phyloP scores from a whole-genome alignment of 1,284 basidiomycete genomes.

The Ustilago loliicola region DNA sequence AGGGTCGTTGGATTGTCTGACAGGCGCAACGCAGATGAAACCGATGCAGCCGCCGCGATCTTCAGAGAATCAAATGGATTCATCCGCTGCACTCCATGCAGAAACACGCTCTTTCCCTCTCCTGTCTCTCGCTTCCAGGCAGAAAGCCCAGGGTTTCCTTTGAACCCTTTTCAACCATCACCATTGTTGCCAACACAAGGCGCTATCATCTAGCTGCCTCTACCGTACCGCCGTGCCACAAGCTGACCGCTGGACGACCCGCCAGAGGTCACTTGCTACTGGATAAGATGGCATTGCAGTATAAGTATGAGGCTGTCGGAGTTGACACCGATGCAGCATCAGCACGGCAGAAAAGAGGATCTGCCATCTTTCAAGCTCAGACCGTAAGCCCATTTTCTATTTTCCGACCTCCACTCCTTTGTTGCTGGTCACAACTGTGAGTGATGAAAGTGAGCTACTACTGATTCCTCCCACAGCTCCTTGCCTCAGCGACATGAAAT shows the following conservation, averaged over 20 bases:
- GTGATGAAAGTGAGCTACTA: neutral
- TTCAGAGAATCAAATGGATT: conserved; percentile 7
- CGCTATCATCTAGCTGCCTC: neutral
- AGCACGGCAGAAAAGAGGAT: neutral
- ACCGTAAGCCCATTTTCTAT: neutral
- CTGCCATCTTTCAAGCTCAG: conserved; percentile 10
- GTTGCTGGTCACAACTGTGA: neutral
- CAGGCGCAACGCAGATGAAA: conserved; percentile 12
- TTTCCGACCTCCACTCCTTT: neutral
- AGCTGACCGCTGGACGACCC: too few relatives aligned
- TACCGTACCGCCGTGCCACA: neutral
- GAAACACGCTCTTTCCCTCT: neutral
- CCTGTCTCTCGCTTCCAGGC: neutral
- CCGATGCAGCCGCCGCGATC: conserved; percentile 20
- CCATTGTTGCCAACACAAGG: neutral
- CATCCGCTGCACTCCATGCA: conserved; percentile 9
- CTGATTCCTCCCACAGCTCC: neutral
- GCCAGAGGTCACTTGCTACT: too few relatives aligned
- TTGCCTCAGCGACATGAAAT: neutral
- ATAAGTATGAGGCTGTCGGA: conserved; percentile 2
- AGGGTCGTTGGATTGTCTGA: neutral
- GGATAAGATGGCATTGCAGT: neutral
- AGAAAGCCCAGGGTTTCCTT: neutral
- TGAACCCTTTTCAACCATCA: neutral
- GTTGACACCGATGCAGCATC: conserved; percentile 7